These are phyloP conservation scores for Abelmoschus esculentus DNA, from an alignment of 345 rosid genomes.

Conservation along the genomic window DNA sequence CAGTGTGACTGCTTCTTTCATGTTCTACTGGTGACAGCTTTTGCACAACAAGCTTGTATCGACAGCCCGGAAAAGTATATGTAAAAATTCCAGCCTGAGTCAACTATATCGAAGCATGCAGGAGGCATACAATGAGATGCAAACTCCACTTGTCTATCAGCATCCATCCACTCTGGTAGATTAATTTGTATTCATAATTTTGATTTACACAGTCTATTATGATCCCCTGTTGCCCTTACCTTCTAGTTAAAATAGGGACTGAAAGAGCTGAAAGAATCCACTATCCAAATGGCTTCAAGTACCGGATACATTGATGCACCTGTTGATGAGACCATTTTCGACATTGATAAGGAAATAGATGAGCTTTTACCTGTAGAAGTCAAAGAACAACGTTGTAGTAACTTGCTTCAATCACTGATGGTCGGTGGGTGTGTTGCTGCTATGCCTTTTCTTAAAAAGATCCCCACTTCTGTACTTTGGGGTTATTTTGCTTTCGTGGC, in stretches of 20 bases:
- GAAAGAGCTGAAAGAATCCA: constrained; percentile 81
- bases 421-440: constrained; percentile 86
- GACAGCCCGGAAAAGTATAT: constrained; percentile 51
- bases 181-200: constrained; percentile 10
- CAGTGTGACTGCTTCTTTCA: neutral
- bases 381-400: constrained; percentile 91
- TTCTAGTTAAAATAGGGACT: constrained; percentile 49
- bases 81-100: constrained; percentile 45
- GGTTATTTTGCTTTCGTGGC: constrained; percentile 99
- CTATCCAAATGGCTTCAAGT: constrained; percentile 65
- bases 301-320: constrained; percentile 76
- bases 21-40: constrained; percentile 37
- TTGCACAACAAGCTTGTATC: constrained; percentile 52
- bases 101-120: constrained; percentile 57
- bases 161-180: constrained; percentile 45
- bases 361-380: constrained; percentile 85
- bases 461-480: constrained; percentile 95
- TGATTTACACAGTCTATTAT: neutral
- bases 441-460: constrained; percentile 84
- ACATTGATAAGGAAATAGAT: constrained; percentile 76
- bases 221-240: constrained; percentile 12
- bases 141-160: constrained; percentile 60
- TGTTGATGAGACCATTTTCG: constrained; percentile 71
- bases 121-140: constrained; percentile 57
- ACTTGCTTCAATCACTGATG: constrained; percentile 85